phyloP scores from a whole-genome alignment of 805 yeast genomes.

The Ogataea angusta region DNA sequence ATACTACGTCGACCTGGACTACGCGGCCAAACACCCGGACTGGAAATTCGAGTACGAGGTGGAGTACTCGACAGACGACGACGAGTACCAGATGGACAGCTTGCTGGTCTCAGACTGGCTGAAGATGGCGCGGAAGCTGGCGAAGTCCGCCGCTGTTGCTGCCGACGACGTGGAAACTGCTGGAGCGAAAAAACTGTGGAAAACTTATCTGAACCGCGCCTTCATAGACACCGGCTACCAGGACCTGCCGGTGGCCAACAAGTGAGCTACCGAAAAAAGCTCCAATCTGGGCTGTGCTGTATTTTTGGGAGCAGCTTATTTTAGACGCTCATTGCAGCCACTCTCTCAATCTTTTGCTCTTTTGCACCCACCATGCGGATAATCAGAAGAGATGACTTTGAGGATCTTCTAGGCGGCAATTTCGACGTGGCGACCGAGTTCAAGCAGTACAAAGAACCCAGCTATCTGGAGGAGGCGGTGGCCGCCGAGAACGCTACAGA shows the following conservation, averaged over 20 bases:
- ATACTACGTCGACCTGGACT: conserved; percentile 62
- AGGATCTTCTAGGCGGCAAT: conserved; percentile 8
- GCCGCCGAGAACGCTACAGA: conserved; percentile 8
- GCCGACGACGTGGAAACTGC: neutral
- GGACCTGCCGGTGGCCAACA: conserved; percentile 35
- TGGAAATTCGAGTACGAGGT: conserved; percentile 54
- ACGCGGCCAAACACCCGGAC: conserved; percentile 35
- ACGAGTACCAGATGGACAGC: conserved; percentile 49
- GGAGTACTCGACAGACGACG: conserved; percentile 68
- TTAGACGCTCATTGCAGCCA: conserved; percentile 7
- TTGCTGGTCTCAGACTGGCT: conserved; percentile 65
- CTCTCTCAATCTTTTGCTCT: conserved; percentile 1
- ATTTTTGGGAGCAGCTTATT: neutral
- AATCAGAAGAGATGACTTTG: conserved; percentile 11
- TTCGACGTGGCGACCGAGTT: conserved; percentile 11
- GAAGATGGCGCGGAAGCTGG: conserved; percentile 50
- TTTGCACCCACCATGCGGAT: conserved; percentile 2
- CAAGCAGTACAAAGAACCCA: conserved; percentile 9
- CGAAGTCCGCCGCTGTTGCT: conserved; percentile 31
- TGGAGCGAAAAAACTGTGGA: conserved; percentile 49
- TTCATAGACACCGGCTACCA: conserved; percentile 68
- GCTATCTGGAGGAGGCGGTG: conserved; percentile 6
- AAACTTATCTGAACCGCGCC: conserved; percentile 50
- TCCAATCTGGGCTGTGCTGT: neutral
- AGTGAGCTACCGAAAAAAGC: neutral